Conservation (phyloP, 345 rosid species). For the Arabis hirsuta region DNA sequence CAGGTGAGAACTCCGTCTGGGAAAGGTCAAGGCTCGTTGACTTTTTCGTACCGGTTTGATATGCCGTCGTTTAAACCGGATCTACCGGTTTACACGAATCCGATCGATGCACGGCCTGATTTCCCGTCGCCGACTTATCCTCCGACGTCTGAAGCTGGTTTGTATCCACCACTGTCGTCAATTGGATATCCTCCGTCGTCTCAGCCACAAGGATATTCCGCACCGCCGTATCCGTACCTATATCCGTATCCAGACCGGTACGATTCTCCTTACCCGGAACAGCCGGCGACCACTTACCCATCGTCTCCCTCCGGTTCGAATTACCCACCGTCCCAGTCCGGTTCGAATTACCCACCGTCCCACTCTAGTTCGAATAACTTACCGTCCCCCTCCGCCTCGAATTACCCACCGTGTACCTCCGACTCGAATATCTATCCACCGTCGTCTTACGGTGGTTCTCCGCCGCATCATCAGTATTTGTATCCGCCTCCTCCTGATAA, state of each 20-base stretch:
- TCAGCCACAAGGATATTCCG: slow-evolving; percentile 34
- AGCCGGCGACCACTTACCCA: slow-evolving; percentile 22
- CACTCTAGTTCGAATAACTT: not conserved
- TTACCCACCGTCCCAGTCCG: not conserved
- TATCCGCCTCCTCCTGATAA: slow-evolving; percentile 29
- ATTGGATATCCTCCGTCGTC: slow-evolving; percentile 40
- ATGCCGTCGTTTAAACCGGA: slow-evolving; percentile 31
- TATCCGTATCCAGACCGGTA: not conserved
- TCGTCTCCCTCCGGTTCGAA: slow-evolving; percentile 12
- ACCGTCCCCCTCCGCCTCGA: too few species aligned
- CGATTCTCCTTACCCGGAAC: slow-evolving; percentile 32
- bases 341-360: too few species aligned
- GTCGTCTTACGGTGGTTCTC: slow-evolving; percentile 22
- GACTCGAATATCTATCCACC: slow-evolving; percentile 28
- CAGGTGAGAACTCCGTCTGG: slow-evolving; percentile 74
- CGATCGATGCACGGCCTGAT: slow-evolving; percentile 5
- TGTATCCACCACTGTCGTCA: slow-evolving; percentile 36
- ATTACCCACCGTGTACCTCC: not conserved
- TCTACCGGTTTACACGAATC: slow-evolving; percentile 31
- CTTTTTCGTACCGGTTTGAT: slow-evolving; percentile 67
- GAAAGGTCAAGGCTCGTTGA: slow-evolving; percentile 68
- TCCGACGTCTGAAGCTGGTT: slow-evolving; percentile 24
- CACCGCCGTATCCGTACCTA: slow-evolving; percentile 24
- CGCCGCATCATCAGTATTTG: slow-evolving; percentile 17
- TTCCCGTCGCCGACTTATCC: slow-evolving; percentile 25